A percentile compares a stretch with the other conserved stretches of the same genome.
phyloP scores from a whole-genome alignment of 345 rosid species.

The Mangifera indica region DNA sequence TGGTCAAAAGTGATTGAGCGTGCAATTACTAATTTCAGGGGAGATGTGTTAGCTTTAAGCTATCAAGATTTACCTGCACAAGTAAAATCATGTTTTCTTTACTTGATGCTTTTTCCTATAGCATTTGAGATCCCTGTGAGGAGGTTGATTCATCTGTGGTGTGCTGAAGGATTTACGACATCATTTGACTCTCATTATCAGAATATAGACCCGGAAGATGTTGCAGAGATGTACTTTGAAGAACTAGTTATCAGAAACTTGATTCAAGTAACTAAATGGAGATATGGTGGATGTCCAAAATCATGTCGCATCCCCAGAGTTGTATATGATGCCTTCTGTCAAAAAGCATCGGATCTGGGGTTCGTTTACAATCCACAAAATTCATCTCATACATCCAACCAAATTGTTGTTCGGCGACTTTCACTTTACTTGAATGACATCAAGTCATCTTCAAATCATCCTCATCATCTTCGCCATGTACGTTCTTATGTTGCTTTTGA shows the following conservation, averaged over 20 bases:
- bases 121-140: constrained; percentile 34
- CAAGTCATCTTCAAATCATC: background rate
- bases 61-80: constrained; percentile 18
- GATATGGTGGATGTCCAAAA: constrained; percentile 37
- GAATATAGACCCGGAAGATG: constrained; percentile 10
- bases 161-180: constrained; percentile 34
- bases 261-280: constrained; percentile 36
- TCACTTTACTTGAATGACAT: constrained; percentile 4
- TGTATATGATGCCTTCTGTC: constrained; percentile 20
- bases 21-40: background rate
- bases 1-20: background rate
- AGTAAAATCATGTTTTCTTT: constrained; percentile 34
- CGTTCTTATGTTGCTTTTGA: constrained; percentile 27
- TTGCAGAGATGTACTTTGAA: constrained; percentile 21
- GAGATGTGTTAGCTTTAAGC: constrained; percentile 12
- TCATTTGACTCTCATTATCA: background rate
- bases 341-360: constrained; percentile 9
- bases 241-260: constrained; percentile 22
- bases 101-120: constrained; percentile 36
- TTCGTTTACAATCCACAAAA: constrained; percentile 11
- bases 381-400: background rate
- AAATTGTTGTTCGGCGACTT: constrained; percentile 19
- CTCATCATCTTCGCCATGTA: background rate
- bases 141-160: constrained; percentile 37
- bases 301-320: constrained; percentile 17